Evolutionary conservation across 176 grass and related monocot genomes (phyloP), one percentile per base, ranked within the genome.

Genomic region (Musa acuminata): DNA sequence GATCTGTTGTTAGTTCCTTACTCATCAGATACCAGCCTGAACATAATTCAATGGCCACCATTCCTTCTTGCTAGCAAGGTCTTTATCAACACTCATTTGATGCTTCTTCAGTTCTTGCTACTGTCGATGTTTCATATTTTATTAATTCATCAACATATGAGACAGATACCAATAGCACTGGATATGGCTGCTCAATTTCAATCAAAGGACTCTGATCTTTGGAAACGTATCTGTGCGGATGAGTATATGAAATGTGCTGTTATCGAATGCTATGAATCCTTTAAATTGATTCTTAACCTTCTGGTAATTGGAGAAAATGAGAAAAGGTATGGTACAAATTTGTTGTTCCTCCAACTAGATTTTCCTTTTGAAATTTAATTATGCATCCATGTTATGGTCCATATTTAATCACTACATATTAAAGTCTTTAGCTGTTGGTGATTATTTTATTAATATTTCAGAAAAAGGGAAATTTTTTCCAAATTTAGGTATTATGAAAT

Each of bases 61-160:
- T 97, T 97, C 75, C 88, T 97, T 72, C 90, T 97, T 80, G 90
- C 94, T 85, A 90, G 90, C 90, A 97, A 97, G 94, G 94, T 97
- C 72, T 74, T 79, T 77, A 85, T 64, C 52, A 66, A 64, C 60
- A 54, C 16, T 49, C 24, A 64, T 73, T 64, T 73, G 60, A 60
- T 58, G 50, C 35, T 86, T 26, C 55, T 83, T 50, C 25, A 66
- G 71, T 19, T 59, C 65, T 64, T 27, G 29, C 29, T 5, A 35
- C 29, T 74, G 74, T 2, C 74, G 77, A 71, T 25, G 78, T 17
- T 9, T 65, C 77, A 54, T 27, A 51, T 50, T 66, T 80, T 60
- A 53, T 55, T 52, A 66, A 52, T 48, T 67, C 57, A 53, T 26
- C 29, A 72, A 16, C 21, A 62, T 72, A 57, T 90, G 78, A 8